Evolutionary conservation across 176 grass and related monocot genomes (phyloP).

Genomic region (Lolium rigidum): DNA sequence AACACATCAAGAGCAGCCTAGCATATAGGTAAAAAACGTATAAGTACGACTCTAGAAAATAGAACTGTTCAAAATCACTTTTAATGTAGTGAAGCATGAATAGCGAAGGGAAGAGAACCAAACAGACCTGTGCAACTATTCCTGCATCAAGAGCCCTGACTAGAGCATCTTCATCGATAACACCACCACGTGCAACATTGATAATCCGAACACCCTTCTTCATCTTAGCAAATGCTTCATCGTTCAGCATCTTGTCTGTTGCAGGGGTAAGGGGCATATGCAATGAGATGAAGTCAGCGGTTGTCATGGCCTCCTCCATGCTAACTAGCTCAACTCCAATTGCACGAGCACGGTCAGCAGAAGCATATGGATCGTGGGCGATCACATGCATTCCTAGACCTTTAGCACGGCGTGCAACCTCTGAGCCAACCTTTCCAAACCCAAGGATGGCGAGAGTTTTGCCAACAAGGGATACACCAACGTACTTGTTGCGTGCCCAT

Average conservation of each 20-base stretch:
- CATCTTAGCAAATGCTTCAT: slow-evolving; percentile 79
- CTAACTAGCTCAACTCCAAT: slow-evolving; percentile 78
- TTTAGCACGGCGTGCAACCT: slow-evolving; percentile 83
- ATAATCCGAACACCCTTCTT: slow-evolving; percentile 91
- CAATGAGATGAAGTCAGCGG: slow-evolving; percentile 79
- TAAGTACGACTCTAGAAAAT: neutral
- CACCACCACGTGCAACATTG: slow-evolving; percentile 90
- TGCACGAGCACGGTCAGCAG: slow-evolving; percentile 79
- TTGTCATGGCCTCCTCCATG: slow-evolving; percentile 75
- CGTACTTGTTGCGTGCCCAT: slow-evolving; percentile 87
- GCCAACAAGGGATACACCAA: slow-evolving; percentile 82
- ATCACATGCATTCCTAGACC: slow-evolving; percentile 88
- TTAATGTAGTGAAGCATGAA: neutral
- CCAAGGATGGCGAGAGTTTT: slow-evolving; percentile 84
- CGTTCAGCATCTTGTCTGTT: slow-evolving; percentile 87
- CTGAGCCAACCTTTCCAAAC: slow-evolving; percentile 86
- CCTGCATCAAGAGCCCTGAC: slow-evolving; percentile 85
- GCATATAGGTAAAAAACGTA: neutral
- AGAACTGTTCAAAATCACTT: neutral
- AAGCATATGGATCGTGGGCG: slow-evolving; percentile 84
- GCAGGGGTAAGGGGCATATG: slow-evolving; percentile 89
- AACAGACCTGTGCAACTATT: slow-evolving; percentile 80
- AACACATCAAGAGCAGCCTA: slow-evolving; percentile 96
- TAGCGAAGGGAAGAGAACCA: neutral
- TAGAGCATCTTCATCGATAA: slow-evolving; percentile 88